Evolutionary conservation across 352 stramenopile genomes (phyloP), one percentile per base, ranked within the genome.

Genomic region (Globisporangium sylvaticum): DNA sequence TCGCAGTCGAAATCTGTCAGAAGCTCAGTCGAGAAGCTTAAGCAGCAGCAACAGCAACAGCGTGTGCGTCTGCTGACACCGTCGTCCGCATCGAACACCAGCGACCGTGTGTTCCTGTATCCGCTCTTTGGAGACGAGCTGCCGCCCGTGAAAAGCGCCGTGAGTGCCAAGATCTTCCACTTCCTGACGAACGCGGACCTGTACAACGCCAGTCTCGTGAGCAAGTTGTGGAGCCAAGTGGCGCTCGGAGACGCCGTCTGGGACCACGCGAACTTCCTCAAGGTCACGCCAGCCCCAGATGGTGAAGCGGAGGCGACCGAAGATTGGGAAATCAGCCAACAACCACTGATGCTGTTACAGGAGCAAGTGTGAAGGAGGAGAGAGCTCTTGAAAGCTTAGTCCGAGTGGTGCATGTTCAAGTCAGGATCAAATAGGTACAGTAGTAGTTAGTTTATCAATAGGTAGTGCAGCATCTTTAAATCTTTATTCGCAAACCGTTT

Each of bases 121-220:
- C 88, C 88, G 22, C 71, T 95, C 12, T 95, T 95, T 74, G 88
- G 88, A 29, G 32, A 69, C 9, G 66, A 71, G 4, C 54, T 89
- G 29, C 80, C 83, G 65, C 88, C 88, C 0, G 65, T 96, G 61
- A 81, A 90, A 52, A 83, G 66, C 57, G 72, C 73, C 12, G 78
- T 92, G 50, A 89, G 79, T 32, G 76, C 83, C 0, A 54, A 68
- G 24, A 92, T 96, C 62, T 88, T 91, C 66, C 68, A 78, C 32
- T 94, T 81, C 58, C 80, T 96, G 55, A 85, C 80, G 5, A 91
- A 91, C 53, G 75, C 78, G 0, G 88, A 94, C 31, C 54, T 96
- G 50, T 90, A 96, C 71, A 94, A 94, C 64, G 84, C 85, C 9
- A 94, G 84, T 44, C 76, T 96, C n/a, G 86, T 96, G 65, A 93